These are phyloP conservation scores for Carallia brachiata DNA, from an alignment of 345 rosid genomes.

Conservation along the genomic window DNA sequence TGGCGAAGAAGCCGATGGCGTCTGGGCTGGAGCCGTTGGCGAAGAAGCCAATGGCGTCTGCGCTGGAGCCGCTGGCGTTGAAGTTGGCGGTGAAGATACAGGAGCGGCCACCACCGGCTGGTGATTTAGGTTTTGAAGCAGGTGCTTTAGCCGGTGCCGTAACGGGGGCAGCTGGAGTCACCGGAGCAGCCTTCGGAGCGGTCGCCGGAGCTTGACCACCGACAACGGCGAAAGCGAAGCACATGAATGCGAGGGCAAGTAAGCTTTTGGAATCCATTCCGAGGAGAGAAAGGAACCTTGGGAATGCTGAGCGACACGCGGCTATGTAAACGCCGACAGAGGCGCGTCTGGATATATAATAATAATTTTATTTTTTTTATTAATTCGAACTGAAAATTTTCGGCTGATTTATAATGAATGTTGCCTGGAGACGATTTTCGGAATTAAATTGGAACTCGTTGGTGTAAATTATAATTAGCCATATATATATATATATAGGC, in stretches of 20 bases:
- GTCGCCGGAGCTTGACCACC: slow-evolving; percentile 63
- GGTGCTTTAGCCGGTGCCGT: slow-evolving; percentile 28
- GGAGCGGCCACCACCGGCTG: slow-evolving; percentile 14
- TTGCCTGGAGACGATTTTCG: no score
- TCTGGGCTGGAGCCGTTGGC: no score
- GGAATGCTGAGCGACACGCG: not conserved
- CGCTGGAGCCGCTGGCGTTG: slow-evolving; percentile 32
- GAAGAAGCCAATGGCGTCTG: slow-evolving; percentile 24
- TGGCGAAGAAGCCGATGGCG: no score
- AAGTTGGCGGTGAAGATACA: slow-evolving; percentile 26
- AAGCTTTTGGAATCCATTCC: slow-evolving; percentile 45
- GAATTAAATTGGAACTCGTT: no score
- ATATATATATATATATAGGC: not conserved
- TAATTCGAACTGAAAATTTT: no score
- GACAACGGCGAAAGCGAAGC: slow-evolving; percentile 54
- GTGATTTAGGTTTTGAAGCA: slow-evolving; percentile 7
- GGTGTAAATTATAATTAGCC: no score
- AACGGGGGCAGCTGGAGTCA: slow-evolving; percentile 12
- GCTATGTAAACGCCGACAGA: not conserved
- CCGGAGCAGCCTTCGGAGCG: slow-evolving; percentile 43
- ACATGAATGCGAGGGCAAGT: slow-evolving; percentile 40
- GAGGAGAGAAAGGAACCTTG: not conserved
- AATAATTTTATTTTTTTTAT: no score
- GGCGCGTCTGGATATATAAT: not conserved
- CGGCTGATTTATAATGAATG: no score